A percentile compares a stretch with the other conserved stretches of the same genome.
Conservation (phyloP, 257 asterid genomes). For the Penstemon davidsonii region DNA sequence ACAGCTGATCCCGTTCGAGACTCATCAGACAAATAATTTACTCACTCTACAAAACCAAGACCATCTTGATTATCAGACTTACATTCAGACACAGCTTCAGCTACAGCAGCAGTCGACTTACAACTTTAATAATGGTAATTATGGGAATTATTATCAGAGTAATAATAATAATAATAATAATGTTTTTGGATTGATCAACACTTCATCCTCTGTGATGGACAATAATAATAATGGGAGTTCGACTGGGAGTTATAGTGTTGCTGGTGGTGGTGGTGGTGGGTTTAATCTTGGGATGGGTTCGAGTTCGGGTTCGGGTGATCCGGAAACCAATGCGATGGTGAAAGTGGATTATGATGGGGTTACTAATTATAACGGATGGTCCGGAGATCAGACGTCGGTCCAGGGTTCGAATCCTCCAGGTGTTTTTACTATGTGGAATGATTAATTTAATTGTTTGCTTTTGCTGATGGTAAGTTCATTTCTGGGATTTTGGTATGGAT, state of each 20-base stretch:
- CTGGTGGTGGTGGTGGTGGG: slow-evolving; percentile 68
- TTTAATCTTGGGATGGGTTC: slow-evolving; percentile 41
- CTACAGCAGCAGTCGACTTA: slow-evolving; percentile 38
- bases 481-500: background rate
- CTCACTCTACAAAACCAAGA: slow-evolving; percentile 61
- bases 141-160: slow-evolving; percentile 43
- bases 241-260: slow-evolving; percentile 38
- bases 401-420: slow-evolving; percentile 65
- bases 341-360: slow-evolving; percentile 70
- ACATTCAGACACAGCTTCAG: slow-evolving; percentile 64
- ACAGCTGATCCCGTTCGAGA: slow-evolving; percentile 35
- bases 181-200: slow-evolving; percentile 54
- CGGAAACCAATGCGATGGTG: slow-evolving; percentile 44
- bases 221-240: slow-evolving; percentile 35
- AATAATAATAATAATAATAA: slow-evolving; percentile 43
- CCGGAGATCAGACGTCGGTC: slow-evolving; percentile 48
- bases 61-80: slow-evolving; percentile 43
- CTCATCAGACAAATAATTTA: slow-evolving; percentile 35
- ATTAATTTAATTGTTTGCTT: background rate
- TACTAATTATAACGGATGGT: slow-evolving; percentile 56
- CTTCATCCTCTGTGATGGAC: slow-evolving; percentile 44
- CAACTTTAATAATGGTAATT: slow-evolving; percentile 8
- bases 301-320: slow-evolving; percentile 35
- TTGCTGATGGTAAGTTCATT: background rate
- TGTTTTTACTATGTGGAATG: slow-evolving; percentile 71